Base-by-base conservation (phyloP, 495 filamentous ascomycete species). In the Cudoniella acicularis region DNA sequence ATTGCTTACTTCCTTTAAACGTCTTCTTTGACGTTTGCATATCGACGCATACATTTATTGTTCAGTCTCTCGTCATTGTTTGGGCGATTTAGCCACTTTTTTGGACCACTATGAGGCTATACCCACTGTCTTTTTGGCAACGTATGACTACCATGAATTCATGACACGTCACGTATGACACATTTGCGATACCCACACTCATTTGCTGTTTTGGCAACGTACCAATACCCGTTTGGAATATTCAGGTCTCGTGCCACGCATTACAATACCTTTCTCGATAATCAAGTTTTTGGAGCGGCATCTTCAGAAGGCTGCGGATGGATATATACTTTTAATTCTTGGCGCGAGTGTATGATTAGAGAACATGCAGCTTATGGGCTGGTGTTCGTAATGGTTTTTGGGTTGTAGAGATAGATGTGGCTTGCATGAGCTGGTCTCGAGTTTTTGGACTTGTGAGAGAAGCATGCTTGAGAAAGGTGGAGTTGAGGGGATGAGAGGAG, bases 1-100 rank as follows among this genome's bases (percentile, higher is more conserved):
- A 51, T 49, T 30, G 65, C 65, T 49, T 64, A 59, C 49, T 56
- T 64, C 47, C 46, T 67, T 9, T 67, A 62, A 62, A 6, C 30
- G 30, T n/a, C n/a, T n/a, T n/a, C n/a, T n/a, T n/a, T n/a, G n/a
- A n/a, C 30, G 13, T 13, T 36, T 36, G 4, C 30, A 4, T 36
- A 6, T 13, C 13, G 30, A 36, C 30, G 30, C 4, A 36, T 36
- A 36, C 13, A n/a, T n/a, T n/a, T n/a, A n/a, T n/a, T n/a, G n/a
- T n/a, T n/a, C n/a, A n/a, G n/a, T n/a, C n/a, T n/a, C n/a, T n/a
- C n/a, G n/a, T n/a, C n/a, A n/a, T 36, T 6, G 6, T 36, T 36
- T 36, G 30, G 6, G 30, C 30, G 30, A 36, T 36, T 36, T 13
- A 36, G 6, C 4, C 30, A 36, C 30, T 36, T 36, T 36, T 36